Conservation (phyloP, 768 basidiomycete genomes). For the Lentinula sp. region DNA sequence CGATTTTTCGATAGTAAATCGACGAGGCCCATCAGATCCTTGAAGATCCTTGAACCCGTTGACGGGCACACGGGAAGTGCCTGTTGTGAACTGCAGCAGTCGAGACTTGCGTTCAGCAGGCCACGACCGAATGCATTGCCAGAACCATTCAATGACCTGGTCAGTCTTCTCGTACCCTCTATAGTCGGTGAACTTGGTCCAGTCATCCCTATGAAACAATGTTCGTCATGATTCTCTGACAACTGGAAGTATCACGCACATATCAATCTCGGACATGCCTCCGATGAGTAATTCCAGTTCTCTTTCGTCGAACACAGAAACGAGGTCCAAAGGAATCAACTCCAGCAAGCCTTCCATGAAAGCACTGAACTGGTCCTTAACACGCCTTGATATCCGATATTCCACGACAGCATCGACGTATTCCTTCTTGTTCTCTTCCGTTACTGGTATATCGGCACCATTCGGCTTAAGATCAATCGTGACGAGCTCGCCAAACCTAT, state of each 20-base stretch:
- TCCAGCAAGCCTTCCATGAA: conserved; percentile 86
- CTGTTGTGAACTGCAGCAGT: conserved; percentile 83
- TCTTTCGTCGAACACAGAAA: conserved; percentile 87
- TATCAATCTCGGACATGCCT: conserved; percentile 90
- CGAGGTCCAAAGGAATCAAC: conserved; percentile 74
- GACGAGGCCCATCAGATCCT: conserved; percentile 85
- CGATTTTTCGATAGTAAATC: conserved; percentile 94
- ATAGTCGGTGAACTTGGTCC: conserved; percentile 93
- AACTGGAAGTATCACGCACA: conserved; percentile 35
- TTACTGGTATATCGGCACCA: conserved; percentile 57
- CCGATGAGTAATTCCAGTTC: conserved; percentile 88
- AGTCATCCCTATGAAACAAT: conserved; percentile 57
- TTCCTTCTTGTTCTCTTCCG: conserved; percentile 71
- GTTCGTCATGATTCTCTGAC: neutral
- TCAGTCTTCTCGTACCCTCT: conserved; percentile 82
- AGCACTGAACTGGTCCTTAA: conserved; percentile 78
- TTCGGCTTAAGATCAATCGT: conserved; percentile 60
- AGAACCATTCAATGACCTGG: conserved; percentile 93
- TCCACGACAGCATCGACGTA: conserved; percentile 75
- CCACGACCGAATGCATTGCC: conserved; percentile 89
- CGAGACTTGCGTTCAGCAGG: conserved; percentile 85
- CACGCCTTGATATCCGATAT: conserved; percentile 77
- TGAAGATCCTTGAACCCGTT: conserved; percentile 95
- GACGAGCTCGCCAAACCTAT: conserved; percentile 68
- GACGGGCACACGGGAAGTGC: conserved; percentile 79